Conservation (phyloP, 768 basidiomycete genomes). For the Amanita subjunquillea region DNA sequence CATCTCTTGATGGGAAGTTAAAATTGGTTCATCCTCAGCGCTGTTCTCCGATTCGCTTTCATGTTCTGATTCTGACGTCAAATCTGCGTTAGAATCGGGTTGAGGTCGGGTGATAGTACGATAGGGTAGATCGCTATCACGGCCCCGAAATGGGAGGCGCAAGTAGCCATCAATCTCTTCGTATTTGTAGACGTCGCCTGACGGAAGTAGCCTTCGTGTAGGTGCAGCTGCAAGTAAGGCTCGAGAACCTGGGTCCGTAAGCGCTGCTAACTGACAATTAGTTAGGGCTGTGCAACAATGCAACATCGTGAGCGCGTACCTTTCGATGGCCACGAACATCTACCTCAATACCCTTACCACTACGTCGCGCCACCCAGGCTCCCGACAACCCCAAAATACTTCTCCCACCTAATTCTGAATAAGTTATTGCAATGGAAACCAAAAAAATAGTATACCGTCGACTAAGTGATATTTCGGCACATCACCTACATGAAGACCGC, state of each 20-base stretch:
- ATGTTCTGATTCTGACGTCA: slow-evolving; percentile 19
- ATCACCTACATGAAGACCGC: slow-evolving; percentile 49
- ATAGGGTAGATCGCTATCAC: slow-evolving; percentile 29
- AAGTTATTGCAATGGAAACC: slow-evolving; percentile 26
- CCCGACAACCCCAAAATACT: slow-evolving; percentile 52
- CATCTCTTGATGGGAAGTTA: slow-evolving; percentile 49
- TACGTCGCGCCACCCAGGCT: slow-evolving; percentile 34
- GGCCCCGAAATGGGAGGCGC: slow-evolving; percentile 33
- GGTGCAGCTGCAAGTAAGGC: slow-evolving; percentile 44
- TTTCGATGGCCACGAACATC: slow-evolving; percentile 31
- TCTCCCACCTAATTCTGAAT: slow-evolving; percentile 48
- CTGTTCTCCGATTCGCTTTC: slow-evolving; percentile 24
- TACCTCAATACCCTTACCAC: slow-evolving; percentile 49
- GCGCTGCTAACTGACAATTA: slow-evolving; percentile 28
- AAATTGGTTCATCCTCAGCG: slow-evolving; percentile 16
- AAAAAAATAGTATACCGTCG: slow-evolving; percentile 34
- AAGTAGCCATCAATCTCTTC: slow-evolving; percentile 63
- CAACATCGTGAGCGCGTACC: slow-evolving; percentile 17
- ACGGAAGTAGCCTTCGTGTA: slow-evolving; percentile 33
- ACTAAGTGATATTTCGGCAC: slow-evolving; percentile 57
- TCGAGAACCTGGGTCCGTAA: slow-evolving; percentile 49
- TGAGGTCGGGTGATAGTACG: slow-evolving; percentile 32
- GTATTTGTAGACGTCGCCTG: slow-evolving; percentile 33
- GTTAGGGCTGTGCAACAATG: slow-evolving; percentile 2
- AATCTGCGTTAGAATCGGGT: slow-evolving; percentile 20